Evolutionary conservation across 257 asterid species (phyloP), one percentile per base, ranked within the genome.

Genomic region (Vinca minor): DNA sequence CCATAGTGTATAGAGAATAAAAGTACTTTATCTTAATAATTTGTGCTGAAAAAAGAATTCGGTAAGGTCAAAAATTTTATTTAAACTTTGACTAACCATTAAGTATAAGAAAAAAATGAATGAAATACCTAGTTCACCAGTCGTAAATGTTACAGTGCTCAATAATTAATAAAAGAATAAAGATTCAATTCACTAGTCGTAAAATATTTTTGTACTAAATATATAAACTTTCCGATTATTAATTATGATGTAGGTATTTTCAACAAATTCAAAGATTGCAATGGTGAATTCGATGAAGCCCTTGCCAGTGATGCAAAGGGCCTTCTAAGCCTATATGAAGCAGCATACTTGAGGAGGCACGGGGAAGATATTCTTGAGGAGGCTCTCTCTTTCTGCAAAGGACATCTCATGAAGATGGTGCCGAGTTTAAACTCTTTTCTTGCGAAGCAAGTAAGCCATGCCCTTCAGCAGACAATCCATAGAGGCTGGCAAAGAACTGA

Each of bases 321-420:
- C 0, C 20, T 54, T 29, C 38, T 54, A 13, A 54, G 60, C 60
- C 21, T 54, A 5, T 29, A 34, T 35, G 39, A 49, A 59, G 63
- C 47, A 32, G 8, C 63, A 59, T 1, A 35, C 44, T 13, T 73
- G 17, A 62, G 77, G 64, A 64, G 5, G 9, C 65, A 45, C 7
- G 47, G 65, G 6, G 77, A 73, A 18, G 17, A 17, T 8, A 58
- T 45, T 58, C 44, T 76, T 0, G 77, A 76, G 13, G 81, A 72
- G 0, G 71, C 78, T 4, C 63, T 63, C 26, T 31, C 11, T 14
- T 73, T 77, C 35, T 4, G 76, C 14, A 66, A 63, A 0, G 14
- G 46, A 9, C 63, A 36, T 35, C 72, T 76, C 8, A 65, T 42
- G 15, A 63, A 46, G 1, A n/a, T 63, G 54, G 52, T 25, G 12